These are phyloP conservation scores for Xylaria curta DNA, from an alignment of 495 filamentous ascomycete genomes.

Conservation along the genomic window DNA sequence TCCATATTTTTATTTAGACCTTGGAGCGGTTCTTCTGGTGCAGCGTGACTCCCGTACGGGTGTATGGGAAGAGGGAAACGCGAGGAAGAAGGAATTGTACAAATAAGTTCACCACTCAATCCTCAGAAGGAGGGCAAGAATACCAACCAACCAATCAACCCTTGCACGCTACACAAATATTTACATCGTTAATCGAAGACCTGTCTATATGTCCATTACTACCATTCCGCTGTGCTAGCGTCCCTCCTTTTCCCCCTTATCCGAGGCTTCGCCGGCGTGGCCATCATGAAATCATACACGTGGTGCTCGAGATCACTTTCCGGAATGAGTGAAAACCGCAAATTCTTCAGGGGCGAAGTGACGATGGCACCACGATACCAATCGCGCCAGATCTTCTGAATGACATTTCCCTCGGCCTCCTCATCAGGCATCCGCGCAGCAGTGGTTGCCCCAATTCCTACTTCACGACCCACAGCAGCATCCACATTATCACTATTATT, in stretches of 20 bases:
- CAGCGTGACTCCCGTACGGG: too few relatives aligned
- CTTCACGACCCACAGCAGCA: neutral
- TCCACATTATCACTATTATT: neutral
- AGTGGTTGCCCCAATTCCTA: neutral
- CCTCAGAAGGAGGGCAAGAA: slow-evolving; percentile 24
- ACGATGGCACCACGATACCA: slow-evolving; percentile 45
- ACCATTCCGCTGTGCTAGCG: neutral
- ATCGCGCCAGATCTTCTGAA: slow-evolving; percentile 51
- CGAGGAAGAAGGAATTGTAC: slow-evolving; percentile 27
- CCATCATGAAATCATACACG: slow-evolving; percentile 30
- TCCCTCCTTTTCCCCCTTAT: neutral
- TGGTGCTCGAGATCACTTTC: slow-evolving; percentile 42
- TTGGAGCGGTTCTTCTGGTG: neutral
- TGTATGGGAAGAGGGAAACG: neutral
- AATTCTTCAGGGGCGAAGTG: slow-evolving; percentile 40
- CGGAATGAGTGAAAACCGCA: slow-evolving; percentile 45
- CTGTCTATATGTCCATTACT: neutral
- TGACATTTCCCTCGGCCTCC: slow-evolving; percentile 36
- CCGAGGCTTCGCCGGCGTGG: neutral
- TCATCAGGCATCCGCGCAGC: neutral
- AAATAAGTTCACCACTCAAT: slow-evolving; percentile 29
- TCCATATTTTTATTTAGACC: slow-evolving; percentile 3
- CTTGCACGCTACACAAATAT: neutral
- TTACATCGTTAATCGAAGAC: neutral
- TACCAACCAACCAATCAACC: slow-evolving; percentile 7